phyloP scores from a whole-genome alignment of 345 rosid genomes.

The Eucalyptus camaldulensis region DNA sequence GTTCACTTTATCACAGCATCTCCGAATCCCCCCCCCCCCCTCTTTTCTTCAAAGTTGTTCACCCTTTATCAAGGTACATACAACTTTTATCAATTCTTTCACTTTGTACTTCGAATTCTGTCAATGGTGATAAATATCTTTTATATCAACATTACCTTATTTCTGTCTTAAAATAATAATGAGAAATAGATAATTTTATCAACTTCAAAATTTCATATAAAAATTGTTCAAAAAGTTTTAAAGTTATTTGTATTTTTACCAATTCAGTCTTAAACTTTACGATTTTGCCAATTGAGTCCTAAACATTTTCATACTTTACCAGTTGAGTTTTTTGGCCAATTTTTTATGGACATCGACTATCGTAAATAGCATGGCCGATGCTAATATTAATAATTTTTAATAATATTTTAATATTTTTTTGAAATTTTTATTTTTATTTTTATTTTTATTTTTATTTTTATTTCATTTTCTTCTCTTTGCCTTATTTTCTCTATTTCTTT shows the following conservation, averaged over 20 bases:
- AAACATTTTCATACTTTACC: not conserved
- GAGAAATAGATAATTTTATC: not conserved
- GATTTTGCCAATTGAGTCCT: not conserved
- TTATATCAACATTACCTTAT: not conserved
- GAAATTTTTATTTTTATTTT: not conserved
- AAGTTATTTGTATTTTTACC: too few relatives aligned
- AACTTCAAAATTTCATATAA: not conserved
- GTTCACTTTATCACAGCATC: not conserved
- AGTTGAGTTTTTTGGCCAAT: too few relatives aligned
- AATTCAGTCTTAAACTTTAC: too few relatives aligned
- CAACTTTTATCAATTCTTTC: not conserved
- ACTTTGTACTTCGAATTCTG: not conserved
- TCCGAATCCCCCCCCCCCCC: not conserved
- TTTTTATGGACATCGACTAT: accelerated
- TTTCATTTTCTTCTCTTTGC: too few relatives aligned
- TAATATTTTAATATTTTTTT: too few relatives aligned
- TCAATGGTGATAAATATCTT: not conserved
- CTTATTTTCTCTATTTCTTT: too few relatives aligned
- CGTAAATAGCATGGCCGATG: accelerated
- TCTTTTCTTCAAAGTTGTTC: not conserved
- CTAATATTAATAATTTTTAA: too few relatives aligned
- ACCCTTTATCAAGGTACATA: not conserved
- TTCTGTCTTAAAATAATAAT: not conserved
- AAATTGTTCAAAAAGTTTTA: not conserved
- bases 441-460: too few relatives aligned